phyloP scores from a whole-genome alignment of 2,329 filamentous ascomycete genomes.

The Colletotrichum tropicale region DNA sequence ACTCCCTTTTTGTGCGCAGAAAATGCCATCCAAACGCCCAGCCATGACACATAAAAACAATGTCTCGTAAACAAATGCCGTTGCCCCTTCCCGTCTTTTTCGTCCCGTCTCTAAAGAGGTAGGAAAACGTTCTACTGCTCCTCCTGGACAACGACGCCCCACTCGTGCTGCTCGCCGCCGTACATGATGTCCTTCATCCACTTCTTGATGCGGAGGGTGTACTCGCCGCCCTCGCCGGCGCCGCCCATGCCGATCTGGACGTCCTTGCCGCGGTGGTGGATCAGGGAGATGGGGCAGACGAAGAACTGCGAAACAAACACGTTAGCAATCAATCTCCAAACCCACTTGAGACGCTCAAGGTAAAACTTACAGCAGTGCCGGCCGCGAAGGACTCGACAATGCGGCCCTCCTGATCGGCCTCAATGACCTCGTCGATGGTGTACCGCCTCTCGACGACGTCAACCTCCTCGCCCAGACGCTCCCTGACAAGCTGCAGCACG shows the following conservation, averaged over 20 bases:
- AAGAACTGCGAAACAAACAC: constrained; percentile 59
- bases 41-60: neutral
- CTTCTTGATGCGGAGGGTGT: constrained; percentile 67
- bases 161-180: constrained; percentile 69
- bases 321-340: constrained; percentile 15
- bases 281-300: constrained; percentile 69
- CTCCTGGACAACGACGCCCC: constrained; percentile 72
- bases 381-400: constrained; percentile 85
- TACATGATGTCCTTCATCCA: constrained; percentile 79
- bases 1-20: neutral
- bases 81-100: neutral
- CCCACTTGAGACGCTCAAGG: constrained; percentile 23
- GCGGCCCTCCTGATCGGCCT: constrained; percentile 75
- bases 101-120: neutral
- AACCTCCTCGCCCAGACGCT: constrained; percentile 62
- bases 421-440: constrained; percentile 77
- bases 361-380: constrained; percentile 76
- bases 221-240: constrained; percentile 54
- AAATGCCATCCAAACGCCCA: neutral
- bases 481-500: constrained; percentile 73
- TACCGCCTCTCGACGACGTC: constrained; percentile 84
- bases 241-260: constrained; percentile 66
- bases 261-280: constrained; percentile 70
- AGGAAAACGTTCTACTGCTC: constrained; percentile 41
- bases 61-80: neutral